Base-by-base conservation (phyloP, 345 rosid species). In the Eucalyptus cladocalyx region DNA sequence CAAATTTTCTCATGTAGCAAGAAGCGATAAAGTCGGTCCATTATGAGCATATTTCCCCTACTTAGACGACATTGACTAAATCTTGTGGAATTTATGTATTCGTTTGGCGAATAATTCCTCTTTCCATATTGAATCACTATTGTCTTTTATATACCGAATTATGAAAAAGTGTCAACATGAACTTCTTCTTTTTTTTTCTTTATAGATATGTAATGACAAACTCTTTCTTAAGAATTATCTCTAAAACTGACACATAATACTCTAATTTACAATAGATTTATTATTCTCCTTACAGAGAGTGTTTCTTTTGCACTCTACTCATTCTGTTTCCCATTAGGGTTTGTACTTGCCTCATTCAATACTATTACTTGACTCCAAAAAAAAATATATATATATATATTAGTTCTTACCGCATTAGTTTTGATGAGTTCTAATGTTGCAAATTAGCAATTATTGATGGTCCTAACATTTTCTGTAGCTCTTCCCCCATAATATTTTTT, bases 341-440 rank as follows among this genome's bases (percentile, higher is more conserved):
- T 67, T 67, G 40, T 9, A 67, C 23, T 67, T 32, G 80, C 12
- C 42, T 67, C 42, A 67, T 67, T 67, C 21, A 67, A 32, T 67
- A 67, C 42, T 15, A 32, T 67, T 32, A 67, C 21, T 67, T 65
- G 34, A 16, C 11, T 17, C 16, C 9, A 16, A 65, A 18, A 13
- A 15, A 51, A 17, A 51, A 1, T 40, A 47, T 3, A 51, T 0
- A 1, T 40, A 47, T 3, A 51, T 0, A 51, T 7, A 51, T 51
- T 51, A 51, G 9, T 51, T 51, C 56, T 51, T 18, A 18, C 56
- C 9, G 56, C 56, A 67, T n/a, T 5, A n/a, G 56, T 51, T 51
- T n/a, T n/a, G 40, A 17, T 67, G 9, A 32, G 12, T 32, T 67
- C 37, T 8, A 5, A 17, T 67, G 21, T 32, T 32, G 80, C 80